Evolutionary conservation across 495 filamentous ascomycete species (phyloP), one percentile per base, ranked within the genome.

Genomic region (Podospora bellae-mahoneyi): DNA sequence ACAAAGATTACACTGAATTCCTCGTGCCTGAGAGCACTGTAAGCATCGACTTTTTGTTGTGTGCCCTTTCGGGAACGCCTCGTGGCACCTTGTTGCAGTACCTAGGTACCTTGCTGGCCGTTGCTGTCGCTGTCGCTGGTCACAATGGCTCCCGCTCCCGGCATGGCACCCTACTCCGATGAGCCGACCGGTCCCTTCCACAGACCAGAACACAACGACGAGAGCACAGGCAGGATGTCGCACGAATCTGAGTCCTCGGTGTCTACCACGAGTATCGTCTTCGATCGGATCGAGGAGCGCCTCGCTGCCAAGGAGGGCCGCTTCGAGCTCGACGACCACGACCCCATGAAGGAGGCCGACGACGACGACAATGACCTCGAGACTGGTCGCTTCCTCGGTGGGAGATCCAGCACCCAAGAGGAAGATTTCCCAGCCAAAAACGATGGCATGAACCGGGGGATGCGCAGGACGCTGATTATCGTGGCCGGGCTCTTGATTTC

Each of bases 231-330:
- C 60, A 77, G 73, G 61, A 79, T 78, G 77, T 88, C 87, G 28
- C 75, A 80, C 64, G 86, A 86, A 69, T 90, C 90, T 7, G 74
- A 84, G 9, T 90, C 90, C 19, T 88, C 89, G 34, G 86, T 87
- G 16, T 94, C 91, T 34, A 92, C 91, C 30, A 92, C 89, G 32
- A 92, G 90, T 68, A 82, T 94, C 4, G 87, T 92, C 66, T 88
- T 94, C 69, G 92, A 94, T 66, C 87, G 88, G 65, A 84, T 93
- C 67, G 80, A 83, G 72, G 86, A 86, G 67, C 78, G 80, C 23
- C 73, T 76, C 55, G 78, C 65, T 54, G 67, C 64, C 62, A 71
- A 72, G 66, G 70, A 80, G 77, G 64, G 65, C 44, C 69, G 69
- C 62, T 71, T 68, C 56, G 78, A 75, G 65, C 76, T 71, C 69